These are phyloP conservation scores for Clavispora santaluciae DNA, from an alignment of 805 yeast genomes.

Conservation along the genomic window DNA sequence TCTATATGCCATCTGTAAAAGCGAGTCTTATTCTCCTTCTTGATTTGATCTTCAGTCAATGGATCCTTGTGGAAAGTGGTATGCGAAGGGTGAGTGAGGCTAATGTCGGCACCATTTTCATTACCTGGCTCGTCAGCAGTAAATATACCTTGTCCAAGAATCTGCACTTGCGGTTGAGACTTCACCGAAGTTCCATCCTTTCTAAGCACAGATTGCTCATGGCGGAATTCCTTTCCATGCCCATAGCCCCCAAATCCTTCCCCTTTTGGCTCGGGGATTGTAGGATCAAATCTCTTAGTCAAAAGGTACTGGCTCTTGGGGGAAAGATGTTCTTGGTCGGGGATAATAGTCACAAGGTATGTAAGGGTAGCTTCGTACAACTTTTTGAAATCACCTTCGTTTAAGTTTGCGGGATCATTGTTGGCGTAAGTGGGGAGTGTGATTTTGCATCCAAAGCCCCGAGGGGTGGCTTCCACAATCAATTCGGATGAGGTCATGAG, in stretches of 20 bases:
- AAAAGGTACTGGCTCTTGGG: constrained; percentile 74
- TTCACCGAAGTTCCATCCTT: constrained; percentile 82
- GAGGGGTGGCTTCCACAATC: constrained; percentile 7
- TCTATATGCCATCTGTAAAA: constrained; percentile 95
- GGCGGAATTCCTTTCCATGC: constrained; percentile 68
- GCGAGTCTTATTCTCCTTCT: constrained; percentile 58
- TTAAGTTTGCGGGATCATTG: constrained; percentile 67
- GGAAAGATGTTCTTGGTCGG: constrained; percentile 59
- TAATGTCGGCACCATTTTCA: constrained; percentile 56
- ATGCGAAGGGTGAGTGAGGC: constrained; percentile 80
- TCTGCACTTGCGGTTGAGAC: constrained; percentile 83
- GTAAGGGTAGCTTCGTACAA: constrained; percentile 63
- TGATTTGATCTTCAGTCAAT: constrained; percentile 60
- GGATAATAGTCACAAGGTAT: constrained; percentile 70
- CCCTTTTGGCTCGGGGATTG: constrained; percentile 40
- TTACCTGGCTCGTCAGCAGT: constrained; percentile 50
- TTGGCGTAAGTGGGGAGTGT: constrained; percentile 58
- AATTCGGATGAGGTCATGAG: constrained; percentile 6
- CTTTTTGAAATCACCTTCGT: constrained; percentile 57
- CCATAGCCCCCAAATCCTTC: constrained; percentile 60
- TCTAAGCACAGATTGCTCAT: constrained; percentile 55
- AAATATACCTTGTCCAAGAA: constrained; percentile 77
- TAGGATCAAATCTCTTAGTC: constrained; percentile 76
- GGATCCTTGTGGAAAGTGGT: constrained; percentile 69
- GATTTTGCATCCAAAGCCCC: constrained; percentile 61